Base-by-base conservation (phyloP, 495 filamentous ascomycete genomes). In the Penicillium psychrofluorescens region DNA sequence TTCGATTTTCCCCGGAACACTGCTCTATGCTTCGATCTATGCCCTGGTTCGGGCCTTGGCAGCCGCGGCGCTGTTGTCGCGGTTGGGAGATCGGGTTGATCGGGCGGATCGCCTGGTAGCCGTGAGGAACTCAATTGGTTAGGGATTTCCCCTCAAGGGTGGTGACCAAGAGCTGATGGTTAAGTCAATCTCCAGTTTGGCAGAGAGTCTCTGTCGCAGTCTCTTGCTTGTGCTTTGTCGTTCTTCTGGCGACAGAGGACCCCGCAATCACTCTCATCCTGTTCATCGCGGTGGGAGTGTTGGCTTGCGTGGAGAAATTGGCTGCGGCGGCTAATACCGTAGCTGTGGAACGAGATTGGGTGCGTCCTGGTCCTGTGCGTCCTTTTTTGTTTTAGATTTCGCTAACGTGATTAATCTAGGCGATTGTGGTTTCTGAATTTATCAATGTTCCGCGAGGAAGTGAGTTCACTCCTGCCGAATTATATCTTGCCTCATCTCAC, bases 321-420 rank as follows among this genome's bases (percentile, higher is more conserved):
- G 56, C 61, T 27, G 61, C 74, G 1, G 54, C 68, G 8, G 62
- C 73, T 40, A 86, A 85, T 54, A 67, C 76, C 8, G 67, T 87
- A 1, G 67, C 81, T 1, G 75, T 86, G 8, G 82, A 85, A 58
- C 61, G 76, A 48, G 83, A 87, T 48, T 87, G 83, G 81, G 74
- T 83, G 48, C 42, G 56, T 44, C 2, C 28, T 11, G 29, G 15
- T 8, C 9, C 35, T 22, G 2, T 22, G 22, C 2, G 6, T 22
- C 22, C 15, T 16, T 16, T 16, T 16, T 16, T 16, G 3, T 22
- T 22, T 22, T 16, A 4, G 16, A 16, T 16, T 0, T 22, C 22
- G 6, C 22, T 22, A 4, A 22, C 22, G 4, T 22, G 37, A 10
- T 22, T 12, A 15, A 27, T 35, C 9, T 33, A 72, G 69, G 66